Base-by-base conservation (phyloP, 1,284 basidiomycete species). In the Cryptococcus maquisensis region DNA sequence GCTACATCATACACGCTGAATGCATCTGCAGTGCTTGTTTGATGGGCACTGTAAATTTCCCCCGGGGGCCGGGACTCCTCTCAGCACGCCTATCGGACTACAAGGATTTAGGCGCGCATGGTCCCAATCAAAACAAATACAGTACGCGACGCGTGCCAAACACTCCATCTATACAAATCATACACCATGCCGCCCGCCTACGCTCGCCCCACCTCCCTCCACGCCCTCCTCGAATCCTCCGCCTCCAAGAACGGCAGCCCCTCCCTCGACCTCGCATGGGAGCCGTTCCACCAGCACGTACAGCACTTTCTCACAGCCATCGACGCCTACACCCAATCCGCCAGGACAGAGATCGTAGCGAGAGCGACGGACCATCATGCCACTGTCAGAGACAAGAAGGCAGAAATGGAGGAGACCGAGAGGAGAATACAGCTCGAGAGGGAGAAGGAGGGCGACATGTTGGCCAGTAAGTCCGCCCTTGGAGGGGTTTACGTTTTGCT, bases 401-500 rank as follows among this genome's bases (percentile, higher is more conserved):
- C 67, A 35, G 61, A 68, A 16, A 68, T 68, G 56, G 67, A 66
- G 18, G 73, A 73, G 51, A 59, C 60, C 37, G 71, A 72, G 52
- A 58, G 63, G 18, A 55, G 65, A 35, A 75, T 76, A 26, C 63
- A 65, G 41, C 50, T 62, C 21, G 74, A 76, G 61, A 58, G 72
- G 28, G 63, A 68, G 39, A 58, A 58, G 32, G 76, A 77, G 55
- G 66, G 64, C 16, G 63, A 68, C 21, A 73, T 77, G 72, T 63
- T 77, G 2, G 61, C 66, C 16, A 64, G 74, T 74, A 48, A 47
- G 69, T 64, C 2, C 37, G 26, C 32, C 40, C 47, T 39, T 45
- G 16, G 4, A 28, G 8, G 5, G 16, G 38, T 42, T 28, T 16
- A 28, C 23, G 20, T 5, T 20, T 9, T 15, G 21, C 26, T 37